Evolutionary conservation across 2,329 filamentous ascomycete genomes (phyloP).

Genomic region (Pseudogymnoascus sp.): DNA sequence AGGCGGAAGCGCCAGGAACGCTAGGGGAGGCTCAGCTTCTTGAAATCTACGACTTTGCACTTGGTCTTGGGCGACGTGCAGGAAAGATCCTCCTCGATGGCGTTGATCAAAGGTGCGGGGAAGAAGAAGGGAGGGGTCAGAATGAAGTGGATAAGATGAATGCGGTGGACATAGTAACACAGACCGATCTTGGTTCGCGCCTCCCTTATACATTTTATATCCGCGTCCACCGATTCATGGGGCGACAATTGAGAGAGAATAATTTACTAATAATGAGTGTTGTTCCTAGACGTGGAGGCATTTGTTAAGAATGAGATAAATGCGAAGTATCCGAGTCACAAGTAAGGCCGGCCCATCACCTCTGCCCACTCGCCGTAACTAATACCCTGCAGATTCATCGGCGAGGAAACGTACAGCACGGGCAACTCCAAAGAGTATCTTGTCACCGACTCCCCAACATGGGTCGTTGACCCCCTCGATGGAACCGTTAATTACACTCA

Average conservation of each 20-base stretch:
- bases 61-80: conserved; percentile 63
- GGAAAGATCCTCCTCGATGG: conserved; percentile 60
- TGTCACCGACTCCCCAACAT: conserved; percentile 57
- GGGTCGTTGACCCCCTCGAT: conserved; percentile 71
- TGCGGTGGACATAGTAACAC: conserved; percentile 69
- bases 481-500: conserved; percentile 77
- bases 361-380: neutral
- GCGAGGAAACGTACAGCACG: conserved; percentile 69
- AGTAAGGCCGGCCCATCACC: conserved; percentile 39
- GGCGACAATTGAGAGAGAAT: conserved; percentile 14
- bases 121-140: conserved; percentile 21
- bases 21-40: conserved; percentile 42
- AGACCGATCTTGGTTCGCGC: conserved; percentile 61
- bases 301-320: conserved; percentile 58
- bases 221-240: neutral
- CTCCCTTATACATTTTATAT: conserved; percentile 9
- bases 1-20: conserved; percentile 1
- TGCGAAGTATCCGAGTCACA: conserved; percentile 56
- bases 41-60: conserved; percentile 62
- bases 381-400: conserved; percentile 52
- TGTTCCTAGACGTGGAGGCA: conserved; percentile 55
- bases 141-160: conserved; percentile 58
- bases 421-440: conserved; percentile 62
- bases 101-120: conserved; percentile 48
- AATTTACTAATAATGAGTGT: neutral